These are phyloP conservation scores for Glonium stellatum DNA, from an alignment of 495 filamentous ascomycete species.

Conservation along the genomic window DNA sequence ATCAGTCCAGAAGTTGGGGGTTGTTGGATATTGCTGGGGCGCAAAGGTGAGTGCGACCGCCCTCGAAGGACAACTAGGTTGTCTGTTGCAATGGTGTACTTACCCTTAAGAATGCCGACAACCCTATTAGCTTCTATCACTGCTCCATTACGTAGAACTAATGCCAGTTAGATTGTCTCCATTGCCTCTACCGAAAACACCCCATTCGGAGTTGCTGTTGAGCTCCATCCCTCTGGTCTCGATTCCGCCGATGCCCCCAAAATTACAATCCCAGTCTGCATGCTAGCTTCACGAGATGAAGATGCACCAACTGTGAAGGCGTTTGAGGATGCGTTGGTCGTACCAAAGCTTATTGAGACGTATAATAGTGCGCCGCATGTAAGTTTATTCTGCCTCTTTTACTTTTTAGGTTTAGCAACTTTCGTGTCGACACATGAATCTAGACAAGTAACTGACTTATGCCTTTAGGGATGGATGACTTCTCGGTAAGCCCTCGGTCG, in stretches of 20 bases:
- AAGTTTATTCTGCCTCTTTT: not conserved
- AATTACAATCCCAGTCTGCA: conserved; percentile 35
- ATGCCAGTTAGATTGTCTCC: conserved; percentile 43
- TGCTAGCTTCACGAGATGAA: conserved; percentile 39
- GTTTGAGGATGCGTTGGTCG: conserved; percentile 58
- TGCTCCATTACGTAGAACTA: too few relatives aligned
- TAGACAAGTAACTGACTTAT: conserved; percentile 25
- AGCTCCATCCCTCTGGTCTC: conserved; percentile 80
- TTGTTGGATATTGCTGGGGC: conserved; percentile 89
- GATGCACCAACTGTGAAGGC: conserved; percentile 59
- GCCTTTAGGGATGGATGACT: conserved; percentile 90
- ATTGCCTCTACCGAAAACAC: conserved; percentile 50
- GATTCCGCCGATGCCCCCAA: conserved; percentile 56
- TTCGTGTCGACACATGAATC: not conserved
- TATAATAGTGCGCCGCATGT: conserved; percentile 45
- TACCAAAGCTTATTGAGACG: conserved; percentile 66
- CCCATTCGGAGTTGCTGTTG: conserved; percentile 59
- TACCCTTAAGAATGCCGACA: too few relatives aligned
- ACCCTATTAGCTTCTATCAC: too few relatives aligned
- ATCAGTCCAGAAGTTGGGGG: conserved; percentile 63
- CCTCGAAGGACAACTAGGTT: too few relatives aligned
- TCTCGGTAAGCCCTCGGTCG: not conserved
- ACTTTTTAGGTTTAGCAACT: not conserved
- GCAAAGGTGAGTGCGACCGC: conserved; percentile 16
- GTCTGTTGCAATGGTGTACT: too few relatives aligned